Conservation (phyloP, 140 eudicot species). For the Cichorium intybus region DNA sequence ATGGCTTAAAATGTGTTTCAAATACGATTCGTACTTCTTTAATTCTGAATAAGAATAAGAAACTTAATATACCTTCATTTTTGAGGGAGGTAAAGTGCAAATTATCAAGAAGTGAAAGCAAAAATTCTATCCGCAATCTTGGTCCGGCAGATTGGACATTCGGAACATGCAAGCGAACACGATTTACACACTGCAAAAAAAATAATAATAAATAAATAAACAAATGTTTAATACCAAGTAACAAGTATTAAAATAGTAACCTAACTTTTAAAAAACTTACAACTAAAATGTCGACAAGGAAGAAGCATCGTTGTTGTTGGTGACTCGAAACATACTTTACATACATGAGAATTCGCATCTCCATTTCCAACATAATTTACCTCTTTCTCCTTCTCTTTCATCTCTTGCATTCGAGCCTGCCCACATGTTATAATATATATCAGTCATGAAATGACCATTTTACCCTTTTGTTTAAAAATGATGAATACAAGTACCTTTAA, state of each 20-base stretch:
- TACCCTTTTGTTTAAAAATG: not conserved
- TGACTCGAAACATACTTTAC: slow-evolving; percentile 94
- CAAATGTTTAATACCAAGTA: not conserved
- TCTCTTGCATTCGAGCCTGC: slow-evolving; percentile 99
- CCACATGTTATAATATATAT: slow-evolving; percentile 9
- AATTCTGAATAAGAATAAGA: slow-evolving; percentile 1
- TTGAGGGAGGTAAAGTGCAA: slow-evolving; percentile 30
- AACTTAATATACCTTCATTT: slow-evolving; percentile 43
- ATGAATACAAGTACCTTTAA: slow-evolving; percentile 72
- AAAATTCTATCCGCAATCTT: slow-evolving; percentile 84
- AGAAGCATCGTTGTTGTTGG: slow-evolving; percentile 94
- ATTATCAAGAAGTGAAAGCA: slow-evolving; percentile 81
- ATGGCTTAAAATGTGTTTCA: slow-evolving; percentile 4
- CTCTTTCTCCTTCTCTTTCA: slow-evolving; percentile 81
- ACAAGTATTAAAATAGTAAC: not conserved
- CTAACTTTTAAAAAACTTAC: slow-evolving; percentile 45
- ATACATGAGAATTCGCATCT: slow-evolving; percentile 83
- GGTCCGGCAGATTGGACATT: slow-evolving; percentile 96
- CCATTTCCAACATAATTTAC: slow-evolving; percentile 58
- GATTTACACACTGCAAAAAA: slow-evolving; percentile 91
- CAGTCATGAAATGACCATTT: slow-evolving; percentile 9
- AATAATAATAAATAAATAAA: no score
- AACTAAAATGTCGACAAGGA: slow-evolving; percentile 96
- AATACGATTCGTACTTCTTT: no score
- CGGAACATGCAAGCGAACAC: slow-evolving; percentile 95